Evolutionary conservation across 2,329 filamentous ascomycete genomes (phyloP).

Genomic region (Fusarium illudens): DNA sequence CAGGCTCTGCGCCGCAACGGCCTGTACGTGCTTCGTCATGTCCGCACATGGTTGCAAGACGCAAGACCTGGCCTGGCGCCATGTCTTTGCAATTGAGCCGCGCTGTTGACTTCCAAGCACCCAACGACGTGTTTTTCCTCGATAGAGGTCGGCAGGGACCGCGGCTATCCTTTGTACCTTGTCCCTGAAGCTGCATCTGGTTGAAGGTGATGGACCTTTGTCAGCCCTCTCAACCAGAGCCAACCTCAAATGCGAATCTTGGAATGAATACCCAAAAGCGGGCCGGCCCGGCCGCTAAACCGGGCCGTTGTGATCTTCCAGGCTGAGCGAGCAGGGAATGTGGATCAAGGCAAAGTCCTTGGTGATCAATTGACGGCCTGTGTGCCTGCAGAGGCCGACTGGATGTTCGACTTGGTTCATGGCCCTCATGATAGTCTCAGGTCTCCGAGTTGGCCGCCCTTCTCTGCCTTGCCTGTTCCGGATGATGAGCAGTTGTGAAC

Average conservation of each 20-base stretch:
- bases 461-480: conserved; percentile 20
- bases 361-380: conserved; percentile 18
- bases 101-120: conserved; percentile 1
- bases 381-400: conserved; percentile 14
- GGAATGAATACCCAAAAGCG: conserved; percentile 32
- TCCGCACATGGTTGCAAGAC: conserved; percentile 14
- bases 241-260: conserved; percentile 10
- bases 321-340: conserved; percentile 23
- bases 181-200: background rate
- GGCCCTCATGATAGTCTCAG: conserved; percentile 19
- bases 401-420: conserved; percentile 17
- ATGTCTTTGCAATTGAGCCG: conserved; percentile 22
- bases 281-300: conserved; percentile 39
- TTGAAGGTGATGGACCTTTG: conserved; percentile 3
- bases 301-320: conserved; percentile 38
- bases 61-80: conserved; percentile 8
- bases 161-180: background rate
- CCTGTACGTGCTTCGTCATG: conserved; percentile 13
- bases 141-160: background rate
- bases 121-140: background rate
- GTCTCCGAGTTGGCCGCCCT: conserved; percentile 28
- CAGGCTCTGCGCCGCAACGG: conserved; percentile 13
- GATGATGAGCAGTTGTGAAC: conserved; percentile 27
- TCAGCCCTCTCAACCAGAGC: conserved; percentile 3
- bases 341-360: conserved; percentile 8